These are phyloP conservation scores for Rhodocollybia butyracea DNA, from an alignment of 768 basidiomycete species.

Conservation along the genomic window DNA sequence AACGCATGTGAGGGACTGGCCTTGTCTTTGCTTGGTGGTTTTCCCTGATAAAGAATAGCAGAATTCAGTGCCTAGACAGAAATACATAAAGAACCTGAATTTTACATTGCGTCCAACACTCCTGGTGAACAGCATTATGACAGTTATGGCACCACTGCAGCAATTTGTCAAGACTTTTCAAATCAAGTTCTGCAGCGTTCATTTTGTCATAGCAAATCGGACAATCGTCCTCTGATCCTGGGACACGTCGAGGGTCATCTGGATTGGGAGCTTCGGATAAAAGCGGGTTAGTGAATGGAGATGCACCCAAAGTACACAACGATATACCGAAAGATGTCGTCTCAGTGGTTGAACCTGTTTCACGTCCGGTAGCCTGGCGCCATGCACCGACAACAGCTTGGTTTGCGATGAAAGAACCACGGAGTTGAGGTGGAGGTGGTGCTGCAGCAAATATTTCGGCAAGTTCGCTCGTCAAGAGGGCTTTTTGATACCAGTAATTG, in stretches of 20 bases:
- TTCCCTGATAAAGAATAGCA: not conserved
- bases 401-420: not conserved
- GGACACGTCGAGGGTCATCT: constrained; percentile 2
- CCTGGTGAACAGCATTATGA: constrained; percentile 6
- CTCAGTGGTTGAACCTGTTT: not conserved
- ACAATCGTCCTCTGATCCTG: constrained; percentile 3
- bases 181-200: not conserved
- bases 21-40: not conserved
- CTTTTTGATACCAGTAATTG: constrained; percentile 5
- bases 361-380: constrained; percentile 4
- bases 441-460: constrained; percentile 1
- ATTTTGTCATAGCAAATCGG: constrained; percentile 8
- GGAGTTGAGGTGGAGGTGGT: constrained; percentile 5
- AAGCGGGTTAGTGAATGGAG: not conserved
- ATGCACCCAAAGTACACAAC: not conserved
- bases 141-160: constrained; percentile 1
- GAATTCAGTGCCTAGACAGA: too few species aligned
- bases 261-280: not conserved
- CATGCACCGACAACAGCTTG: constrained; percentile 5
- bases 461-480: too few species aligned
- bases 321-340: too few species aligned
- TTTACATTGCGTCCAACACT: constrained; percentile 5
- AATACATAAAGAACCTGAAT: too few species aligned
- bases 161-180: not conserved
- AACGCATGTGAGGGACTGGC: constrained; percentile 4